These are phyloP conservation scores for Yarrowia sp. DNA, from an alignment of 805 yeast genomes.

Conservation along the genomic window DNA sequence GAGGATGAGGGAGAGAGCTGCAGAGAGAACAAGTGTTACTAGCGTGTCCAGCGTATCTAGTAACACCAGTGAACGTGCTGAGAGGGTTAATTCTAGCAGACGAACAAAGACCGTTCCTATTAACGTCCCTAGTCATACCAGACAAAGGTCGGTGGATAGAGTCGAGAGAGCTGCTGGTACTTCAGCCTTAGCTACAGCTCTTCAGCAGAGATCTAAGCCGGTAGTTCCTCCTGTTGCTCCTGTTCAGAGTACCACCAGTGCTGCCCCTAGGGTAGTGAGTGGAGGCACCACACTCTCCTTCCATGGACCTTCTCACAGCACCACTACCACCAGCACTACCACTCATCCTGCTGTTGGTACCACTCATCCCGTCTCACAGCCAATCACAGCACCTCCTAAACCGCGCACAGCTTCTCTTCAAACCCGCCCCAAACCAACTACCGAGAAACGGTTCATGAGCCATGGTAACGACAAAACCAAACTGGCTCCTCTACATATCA, in stretches of 20 bases:
- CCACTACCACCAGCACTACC: too few species aligned
- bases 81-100: not conserved
- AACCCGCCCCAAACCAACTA: not conserved
- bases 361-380: not conserved
- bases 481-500: slow-evolving; percentile 14
- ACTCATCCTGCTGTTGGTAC: too few species aligned
- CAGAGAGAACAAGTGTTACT: not conserved
- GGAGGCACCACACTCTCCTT: too few species aligned
- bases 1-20: not conserved
- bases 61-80: not conserved
- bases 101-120: not conserved
- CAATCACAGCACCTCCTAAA: not conserved
- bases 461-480: slow-evolving; percentile 16
- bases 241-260: not conserved
- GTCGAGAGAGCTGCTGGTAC: not conserved
- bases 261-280: too few species aligned
- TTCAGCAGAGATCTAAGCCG: not conserved
- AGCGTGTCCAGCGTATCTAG: not conserved
- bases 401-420: not conserved
- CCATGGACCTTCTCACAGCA: too few species aligned
- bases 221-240: not conserved
- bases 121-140: not conserved
- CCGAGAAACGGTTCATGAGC: slow-evolving; percentile 22
- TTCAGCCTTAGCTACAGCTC: not conserved
- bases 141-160: slow-evolving; percentile 8